Evolutionary conservation across 2,329 filamentous ascomycete species (phyloP).

Genomic region (Stachybotrys chlorohalonatus): DNA sequence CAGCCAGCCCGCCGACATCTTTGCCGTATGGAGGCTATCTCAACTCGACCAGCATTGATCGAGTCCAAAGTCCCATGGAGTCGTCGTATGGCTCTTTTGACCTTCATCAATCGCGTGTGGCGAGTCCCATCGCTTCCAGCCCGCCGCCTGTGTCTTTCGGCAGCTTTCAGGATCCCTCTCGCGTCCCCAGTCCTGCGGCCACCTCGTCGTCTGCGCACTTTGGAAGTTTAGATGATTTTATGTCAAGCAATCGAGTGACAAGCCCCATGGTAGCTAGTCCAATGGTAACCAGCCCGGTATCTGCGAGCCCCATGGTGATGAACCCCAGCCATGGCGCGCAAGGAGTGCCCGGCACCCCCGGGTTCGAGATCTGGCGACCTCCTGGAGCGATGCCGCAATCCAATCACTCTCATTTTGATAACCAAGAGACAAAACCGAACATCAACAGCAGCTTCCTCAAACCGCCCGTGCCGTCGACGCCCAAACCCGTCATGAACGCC

Average conservation of each 20-base stretch:
- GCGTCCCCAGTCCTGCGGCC: slow-evolving; percentile 16
- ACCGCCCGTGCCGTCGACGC: slow-evolving; percentile 28
- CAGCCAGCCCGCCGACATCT: slow-evolving; percentile 15
- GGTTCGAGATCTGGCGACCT: slow-evolving; percentile 27
- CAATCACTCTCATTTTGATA: slow-evolving; percentile 11
- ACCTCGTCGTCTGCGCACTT: slow-evolving; percentile 18
- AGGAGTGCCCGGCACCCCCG: slow-evolving; percentile 22
- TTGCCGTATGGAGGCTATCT: slow-evolving; percentile 22
- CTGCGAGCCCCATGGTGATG: slow-evolving; percentile 13
- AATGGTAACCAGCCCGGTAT: slow-evolving; percentile 14
- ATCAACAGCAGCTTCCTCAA: slow-evolving; percentile 20
- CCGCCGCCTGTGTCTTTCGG: slow-evolving; percentile 19
- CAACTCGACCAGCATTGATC: slow-evolving; percentile 6
- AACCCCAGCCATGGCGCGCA: slow-evolving; percentile 9
- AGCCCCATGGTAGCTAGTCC: slow-evolving; percentile 16
- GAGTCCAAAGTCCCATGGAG: background rate
- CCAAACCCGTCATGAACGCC: slow-evolving; percentile 25
- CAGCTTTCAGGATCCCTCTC: slow-evolving; percentile 19
- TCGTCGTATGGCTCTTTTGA: background rate
- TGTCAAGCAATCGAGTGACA: slow-evolving; percentile 17
- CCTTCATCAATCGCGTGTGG: slow-evolving; percentile 15
- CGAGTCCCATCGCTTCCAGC: slow-evolving; percentile 22
- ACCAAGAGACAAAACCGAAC: slow-evolving; percentile 2
- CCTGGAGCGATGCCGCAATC: slow-evolving; percentile 17
- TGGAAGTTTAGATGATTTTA: slow-evolving; percentile 23